Conservation (phyloP, 768 basidiomycete genomes). For the Cystobasidium onofrii region DNA sequence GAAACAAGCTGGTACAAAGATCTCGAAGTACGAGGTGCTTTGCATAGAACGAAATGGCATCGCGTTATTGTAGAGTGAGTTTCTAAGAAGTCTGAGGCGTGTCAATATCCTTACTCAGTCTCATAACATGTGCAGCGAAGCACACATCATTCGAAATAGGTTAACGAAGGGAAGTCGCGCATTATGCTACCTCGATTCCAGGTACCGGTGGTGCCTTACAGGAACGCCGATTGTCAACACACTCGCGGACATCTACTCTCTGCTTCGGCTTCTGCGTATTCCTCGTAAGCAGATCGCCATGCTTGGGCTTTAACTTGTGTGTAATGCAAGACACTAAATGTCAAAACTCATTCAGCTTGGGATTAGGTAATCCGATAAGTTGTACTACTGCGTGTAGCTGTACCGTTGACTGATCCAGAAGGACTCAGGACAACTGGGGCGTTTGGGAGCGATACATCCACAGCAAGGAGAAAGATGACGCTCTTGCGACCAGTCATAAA, state of each 20-base stretch:
- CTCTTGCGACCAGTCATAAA: neutral
- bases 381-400: no score
- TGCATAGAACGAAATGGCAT: neutral
- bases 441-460: neutral
- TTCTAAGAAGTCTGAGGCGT: no score
- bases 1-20: neutral
- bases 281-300: neutral
- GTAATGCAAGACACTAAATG: no score
- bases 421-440: neutral
- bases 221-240: neutral
- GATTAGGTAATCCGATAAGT: neutral
- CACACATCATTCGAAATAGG: neutral
- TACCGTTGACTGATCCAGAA: no score
- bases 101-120: no score
- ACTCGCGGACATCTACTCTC: neutral
- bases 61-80: neutral
- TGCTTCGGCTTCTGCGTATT: neutral
- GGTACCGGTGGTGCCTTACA: neutral
- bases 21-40: neutral
- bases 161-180: neutral
- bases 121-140: neutral
- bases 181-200: neutral
- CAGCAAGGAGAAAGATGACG: neutral
- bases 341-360: neutral
- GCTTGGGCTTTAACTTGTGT: no score